Conservation (phyloP, 305 asterid species). For the Euphrasia arctica region DNA sequence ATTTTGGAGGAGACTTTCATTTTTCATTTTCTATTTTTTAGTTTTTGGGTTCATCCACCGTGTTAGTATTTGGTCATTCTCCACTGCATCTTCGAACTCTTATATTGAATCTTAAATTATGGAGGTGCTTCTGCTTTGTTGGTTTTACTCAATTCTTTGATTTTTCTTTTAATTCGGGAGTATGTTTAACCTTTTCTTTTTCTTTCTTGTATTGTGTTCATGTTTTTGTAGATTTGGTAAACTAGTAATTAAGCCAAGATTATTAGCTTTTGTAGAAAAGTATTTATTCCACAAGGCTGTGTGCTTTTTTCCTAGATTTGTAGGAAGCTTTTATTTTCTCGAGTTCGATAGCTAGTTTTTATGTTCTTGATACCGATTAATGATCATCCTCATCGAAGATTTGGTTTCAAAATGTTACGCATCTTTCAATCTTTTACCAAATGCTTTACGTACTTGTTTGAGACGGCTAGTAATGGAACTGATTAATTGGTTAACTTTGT, state of each 20-base stretch:
- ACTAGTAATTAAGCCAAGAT: slow-evolving; percentile 5
- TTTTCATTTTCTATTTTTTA: neutral
- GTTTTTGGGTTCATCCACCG: neutral
- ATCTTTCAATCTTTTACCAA: no score
- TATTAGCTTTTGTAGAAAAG: neutral
- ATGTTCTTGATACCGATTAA: neutral
- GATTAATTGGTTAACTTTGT: neutral
- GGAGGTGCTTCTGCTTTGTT: no score
- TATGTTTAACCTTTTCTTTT: no score
- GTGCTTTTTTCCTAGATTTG: slow-evolving; percentile 1
- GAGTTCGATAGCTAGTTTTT: neutral
- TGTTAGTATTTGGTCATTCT: neutral
- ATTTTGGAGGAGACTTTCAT: neutral
- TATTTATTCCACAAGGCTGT: neutral
- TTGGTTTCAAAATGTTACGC: neutral
- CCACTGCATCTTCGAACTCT: no score
- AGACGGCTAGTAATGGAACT: slow-evolving; percentile 5
- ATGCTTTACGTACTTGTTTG: neutral
- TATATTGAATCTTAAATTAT: no score
- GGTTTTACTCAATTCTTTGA: no score
- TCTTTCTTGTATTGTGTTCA: neutral
- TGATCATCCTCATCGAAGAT: neutral
- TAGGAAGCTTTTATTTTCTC: neutral
- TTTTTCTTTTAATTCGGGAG: no score
- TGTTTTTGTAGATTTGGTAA: neutral